These are phyloP conservation scores for Sabuloglossum arenarium DNA, from an alignment of 495 filamentous ascomycete genomes.

Conservation along the genomic window DNA sequence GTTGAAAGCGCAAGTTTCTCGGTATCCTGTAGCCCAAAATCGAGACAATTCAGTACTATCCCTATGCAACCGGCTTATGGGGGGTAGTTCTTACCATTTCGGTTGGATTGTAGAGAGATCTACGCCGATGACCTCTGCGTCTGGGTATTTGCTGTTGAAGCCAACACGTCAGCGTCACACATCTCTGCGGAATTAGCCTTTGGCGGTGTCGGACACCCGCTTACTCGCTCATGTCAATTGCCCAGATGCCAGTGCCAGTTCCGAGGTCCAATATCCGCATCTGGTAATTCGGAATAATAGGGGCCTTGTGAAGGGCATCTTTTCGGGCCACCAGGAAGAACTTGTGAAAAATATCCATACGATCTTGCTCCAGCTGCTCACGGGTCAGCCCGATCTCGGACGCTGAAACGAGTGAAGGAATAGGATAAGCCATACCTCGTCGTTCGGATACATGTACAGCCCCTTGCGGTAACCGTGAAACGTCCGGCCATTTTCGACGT, in stretches of 20 bases:
- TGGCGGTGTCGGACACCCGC: conserved; percentile 12
- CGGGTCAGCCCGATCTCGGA: conserved; percentile 2
- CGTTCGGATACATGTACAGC: conserved; percentile 39
- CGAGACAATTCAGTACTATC: conserved; percentile 1
- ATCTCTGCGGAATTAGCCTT: not conserved
- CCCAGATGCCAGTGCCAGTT: conserved; percentile 82
- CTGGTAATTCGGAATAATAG: conserved; percentile 25
- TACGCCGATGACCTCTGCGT: conserved; percentile 45
- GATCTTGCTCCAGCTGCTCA: conserved; percentile 18
- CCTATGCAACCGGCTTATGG: not conserved
- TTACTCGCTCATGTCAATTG: conserved; percentile 67
- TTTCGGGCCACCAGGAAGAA: conserved; percentile 35
- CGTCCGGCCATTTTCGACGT: conserved; percentile 32
- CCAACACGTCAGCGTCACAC: conserved; percentile 8
- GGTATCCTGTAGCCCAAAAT: conserved; percentile 33
- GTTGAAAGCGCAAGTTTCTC: conserved; percentile 41
- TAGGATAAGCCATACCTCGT: conserved; percentile 26
- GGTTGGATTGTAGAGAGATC: conserved; percentile 74
- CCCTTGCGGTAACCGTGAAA: conserved; percentile 35
- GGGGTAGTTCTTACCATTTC: conserved; percentile 27
- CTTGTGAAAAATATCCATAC: conserved; percentile 22
- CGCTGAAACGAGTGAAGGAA: no score
- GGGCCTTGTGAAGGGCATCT: conserved; percentile 31
- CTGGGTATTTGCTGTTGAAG: conserved; percentile 29
- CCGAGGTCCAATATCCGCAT: conserved; percentile 59